phyloP scores from a whole-genome alignment of 2,329 filamentous ascomycete species.

The Fusarium brachygibbosum region DNA sequence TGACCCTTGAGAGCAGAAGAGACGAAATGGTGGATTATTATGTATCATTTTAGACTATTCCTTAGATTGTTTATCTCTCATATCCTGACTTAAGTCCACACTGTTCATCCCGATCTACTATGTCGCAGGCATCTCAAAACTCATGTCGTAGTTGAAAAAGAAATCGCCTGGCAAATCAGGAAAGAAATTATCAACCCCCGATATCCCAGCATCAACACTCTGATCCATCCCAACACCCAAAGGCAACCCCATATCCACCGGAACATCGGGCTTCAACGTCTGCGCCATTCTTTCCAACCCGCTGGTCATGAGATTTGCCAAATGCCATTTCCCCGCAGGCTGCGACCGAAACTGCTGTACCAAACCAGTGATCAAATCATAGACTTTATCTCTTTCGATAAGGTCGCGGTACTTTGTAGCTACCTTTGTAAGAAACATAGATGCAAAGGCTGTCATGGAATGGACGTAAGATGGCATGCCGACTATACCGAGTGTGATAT shows the following conservation, averaged over 20 bases:
- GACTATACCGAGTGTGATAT: slow-evolving; percentile 56
- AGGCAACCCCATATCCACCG: slow-evolving; percentile 24
- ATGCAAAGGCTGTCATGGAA: slow-evolving; percentile 67
- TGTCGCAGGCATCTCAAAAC: slow-evolving; percentile 33
- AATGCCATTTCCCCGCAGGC: slow-evolving; percentile 60
- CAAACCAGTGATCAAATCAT: slow-evolving; percentile 56
- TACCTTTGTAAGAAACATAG: slow-evolving; percentile 65
- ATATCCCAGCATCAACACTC: slow-evolving; percentile 33
- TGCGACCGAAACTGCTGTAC: slow-evolving; percentile 58
- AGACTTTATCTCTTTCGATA: slow-evolving; percentile 56
- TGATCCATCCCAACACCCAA: slow-evolving; percentile 21
- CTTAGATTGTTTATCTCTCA: rapidly evolving
- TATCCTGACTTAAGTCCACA: rapidly evolving
- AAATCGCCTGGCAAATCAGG: slow-evolving; percentile 46
- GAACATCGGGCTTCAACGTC: slow-evolving; percentile 25
- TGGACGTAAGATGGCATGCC: slow-evolving; percentile 66
- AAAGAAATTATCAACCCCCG: slow-evolving; percentile 25
- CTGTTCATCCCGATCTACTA: rapidly evolving
- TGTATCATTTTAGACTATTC: too few species aligned
- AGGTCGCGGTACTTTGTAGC: slow-evolving; percentile 59
- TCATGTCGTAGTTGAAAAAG: slow-evolving; percentile 50
- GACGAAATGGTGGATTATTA: too few species aligned
- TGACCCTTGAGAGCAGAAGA: too few species aligned
- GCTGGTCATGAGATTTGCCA: slow-evolving; percentile 62
- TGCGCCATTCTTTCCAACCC: slow-evolving; percentile 59